Percentiles rank a stretch among this genome's conserved stretches.
Conservation (phyloP, 805 yeast genomes). For the Kregervanrija delftensis region DNA sequence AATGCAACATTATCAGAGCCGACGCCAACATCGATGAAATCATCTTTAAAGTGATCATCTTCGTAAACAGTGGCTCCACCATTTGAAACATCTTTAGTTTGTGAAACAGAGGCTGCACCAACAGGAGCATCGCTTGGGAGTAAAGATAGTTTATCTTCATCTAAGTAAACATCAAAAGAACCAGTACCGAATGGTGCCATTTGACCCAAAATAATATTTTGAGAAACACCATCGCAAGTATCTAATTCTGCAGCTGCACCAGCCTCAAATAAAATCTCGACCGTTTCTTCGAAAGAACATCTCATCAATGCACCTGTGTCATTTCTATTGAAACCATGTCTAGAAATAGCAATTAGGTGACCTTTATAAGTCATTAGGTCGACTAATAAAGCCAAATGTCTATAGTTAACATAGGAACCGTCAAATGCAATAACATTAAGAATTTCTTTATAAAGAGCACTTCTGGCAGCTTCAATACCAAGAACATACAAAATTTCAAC, state of each 20-base stretch:
- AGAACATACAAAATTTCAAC: conserved; percentile 90
- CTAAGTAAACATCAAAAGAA: conserved; percentile 90
- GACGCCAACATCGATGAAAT: conserved; percentile 38
- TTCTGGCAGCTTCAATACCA: conserved; percentile 98
- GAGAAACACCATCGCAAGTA: conserved; percentile 98
- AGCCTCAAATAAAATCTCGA: conserved; percentile 93
- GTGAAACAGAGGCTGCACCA: conserved; percentile 33
- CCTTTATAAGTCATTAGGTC: conserved; percentile 99
- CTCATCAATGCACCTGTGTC: conserved; percentile 99
- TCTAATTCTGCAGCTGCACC: conserved; percentile 97
- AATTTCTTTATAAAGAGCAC: conserved; percentile 89
- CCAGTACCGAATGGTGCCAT: conserved; percentile 99
- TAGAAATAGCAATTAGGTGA: conserved; percentile 95
- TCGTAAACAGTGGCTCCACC: conserved; percentile 94
- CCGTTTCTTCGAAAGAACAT: conserved; percentile 98
- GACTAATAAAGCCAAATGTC: conserved; percentile 95
- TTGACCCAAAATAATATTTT: conserved; percentile 95
- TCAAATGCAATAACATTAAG: conserved; percentile 97
- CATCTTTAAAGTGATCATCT: conserved; percentile 58
- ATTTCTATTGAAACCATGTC: conserved; percentile 98
- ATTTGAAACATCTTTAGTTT: conserved; percentile 37
- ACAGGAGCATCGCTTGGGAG: conserved; percentile 45
- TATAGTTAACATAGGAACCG: conserved; percentile 98
- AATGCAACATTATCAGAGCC: conserved; percentile 65
- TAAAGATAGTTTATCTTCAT: conserved; percentile 73